Conservation (phyloP, 306 rosid species). For the Carpinus viminea region DNA sequence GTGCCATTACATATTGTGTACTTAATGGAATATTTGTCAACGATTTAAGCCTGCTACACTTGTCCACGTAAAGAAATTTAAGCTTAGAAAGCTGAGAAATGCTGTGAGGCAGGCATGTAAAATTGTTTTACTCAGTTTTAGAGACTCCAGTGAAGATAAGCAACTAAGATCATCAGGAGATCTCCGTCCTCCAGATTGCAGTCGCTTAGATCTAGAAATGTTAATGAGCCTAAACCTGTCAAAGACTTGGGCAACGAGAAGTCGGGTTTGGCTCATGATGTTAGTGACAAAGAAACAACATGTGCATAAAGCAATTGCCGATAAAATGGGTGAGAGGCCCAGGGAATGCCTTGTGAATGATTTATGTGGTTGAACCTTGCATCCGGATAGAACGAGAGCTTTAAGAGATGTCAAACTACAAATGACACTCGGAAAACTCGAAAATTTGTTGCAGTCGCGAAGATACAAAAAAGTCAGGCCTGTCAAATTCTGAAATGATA, state of each 20-base stretch:
- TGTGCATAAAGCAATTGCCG: too few species aligned
- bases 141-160: constrained; percentile 18
- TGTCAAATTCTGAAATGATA: background rate
- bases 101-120: background rate
- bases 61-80: background rate
- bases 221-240: background rate
- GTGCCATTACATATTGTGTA: background rate
- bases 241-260: background rate
- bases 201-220: constrained; percentile 23
- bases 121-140: constrained; percentile 23
- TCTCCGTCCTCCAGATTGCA: constrained; percentile 15
- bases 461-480: too few species aligned
- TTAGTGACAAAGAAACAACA: too few species aligned
- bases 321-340: too few species aligned
- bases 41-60: background rate
- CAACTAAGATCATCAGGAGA: constrained; percentile 1
- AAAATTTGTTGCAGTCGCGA: too few species aligned
- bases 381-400: constrained; percentile 11
- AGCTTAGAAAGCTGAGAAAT: constrained; percentile 25
- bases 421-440: too few species aligned
- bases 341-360: background rate
- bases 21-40: background rate
- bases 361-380: background rate
- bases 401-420: background rate
- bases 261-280: background rate